Percentiles rank a stretch among this genome's conserved stretches.
Conservation (phyloP, 345 rosid genomes). For the Pistacia vera region DNA sequence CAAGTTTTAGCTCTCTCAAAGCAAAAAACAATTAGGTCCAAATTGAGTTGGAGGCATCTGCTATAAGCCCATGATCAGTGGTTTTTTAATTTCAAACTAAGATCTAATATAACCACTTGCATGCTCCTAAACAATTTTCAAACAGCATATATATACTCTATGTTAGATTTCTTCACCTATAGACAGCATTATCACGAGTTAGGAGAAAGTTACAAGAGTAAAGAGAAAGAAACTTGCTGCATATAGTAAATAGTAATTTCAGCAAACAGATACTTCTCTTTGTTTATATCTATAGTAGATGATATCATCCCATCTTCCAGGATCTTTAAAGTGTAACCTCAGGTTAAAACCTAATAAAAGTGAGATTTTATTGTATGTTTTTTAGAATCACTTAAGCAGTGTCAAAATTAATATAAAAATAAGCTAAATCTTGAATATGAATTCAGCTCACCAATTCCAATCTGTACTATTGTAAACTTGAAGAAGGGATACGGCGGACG, state of each 20-base stretch:
- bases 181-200: background rate
- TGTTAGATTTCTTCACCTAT: background rate
- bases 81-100: background rate
- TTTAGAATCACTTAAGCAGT: too few species aligned
- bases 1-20: background rate
- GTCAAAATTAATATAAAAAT: background rate
- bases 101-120: background rate
- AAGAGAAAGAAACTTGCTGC: background rate
- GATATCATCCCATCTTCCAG: background rate
- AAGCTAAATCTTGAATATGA: background rate
- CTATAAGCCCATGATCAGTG: background rate
- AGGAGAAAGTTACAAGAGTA: background rate
- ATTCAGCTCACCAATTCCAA: constrained; percentile 75
- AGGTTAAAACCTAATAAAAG: background rate
- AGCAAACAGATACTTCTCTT: background rate
- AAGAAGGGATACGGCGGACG: constrained; percentile 96
- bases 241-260: background rate
- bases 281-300: background rate
- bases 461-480: constrained; percentile 85
- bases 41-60: background rate
- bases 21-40: background rate
- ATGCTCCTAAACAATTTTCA: background rate
- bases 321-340: background rate
- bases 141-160: background rate
- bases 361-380: too few species aligned